Conservation (phyloP, 176 grass and related monocot genomes). For the Oryza australiensis region DNA sequence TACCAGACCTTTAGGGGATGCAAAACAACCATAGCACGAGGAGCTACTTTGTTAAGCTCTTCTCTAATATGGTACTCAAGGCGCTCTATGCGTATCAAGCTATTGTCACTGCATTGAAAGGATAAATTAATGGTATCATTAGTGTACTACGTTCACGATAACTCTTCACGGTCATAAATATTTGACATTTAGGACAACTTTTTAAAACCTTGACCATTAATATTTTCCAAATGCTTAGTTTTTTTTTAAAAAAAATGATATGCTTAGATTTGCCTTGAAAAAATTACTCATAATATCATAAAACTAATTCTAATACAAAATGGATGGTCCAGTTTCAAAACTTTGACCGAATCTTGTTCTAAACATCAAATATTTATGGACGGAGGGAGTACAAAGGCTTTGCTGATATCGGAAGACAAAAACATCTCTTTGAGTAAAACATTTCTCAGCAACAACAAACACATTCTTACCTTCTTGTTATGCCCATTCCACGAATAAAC, state of each 20-base stretch:
- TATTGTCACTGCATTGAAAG: slow-evolving; percentile 89
- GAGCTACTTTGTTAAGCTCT: slow-evolving; percentile 89
- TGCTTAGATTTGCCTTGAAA: too few relatives aligned
- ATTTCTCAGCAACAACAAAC: not conserved
- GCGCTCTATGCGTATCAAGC: slow-evolving; percentile 79
- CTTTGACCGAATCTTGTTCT: too few relatives aligned
- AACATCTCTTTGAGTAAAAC: slow-evolving; percentile 2
- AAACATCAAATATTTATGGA: too few relatives aligned
- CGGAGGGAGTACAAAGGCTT: not conserved
- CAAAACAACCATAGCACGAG: slow-evolving; percentile 84
- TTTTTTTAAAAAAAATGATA: too few relatives aligned
- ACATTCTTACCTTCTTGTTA: slow-evolving; percentile 85
- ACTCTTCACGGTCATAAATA: too few relatives aligned
- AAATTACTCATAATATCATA: too few relatives aligned
- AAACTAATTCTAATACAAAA: too few relatives aligned
- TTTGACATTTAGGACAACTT: too few relatives aligned
- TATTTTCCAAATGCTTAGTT: too few relatives aligned
- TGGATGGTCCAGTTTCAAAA: too few relatives aligned
- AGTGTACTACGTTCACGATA: not conserved
- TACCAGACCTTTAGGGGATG: slow-evolving; percentile 82
- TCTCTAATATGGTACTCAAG: slow-evolving; percentile 96
- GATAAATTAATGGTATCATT: slow-evolving; percentile 9
- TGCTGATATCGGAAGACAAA: not conserved
- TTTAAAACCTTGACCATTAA: too few relatives aligned
- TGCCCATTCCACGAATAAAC: slow-evolving; percentile 95